phyloP scores from a whole-genome alignment of 805 yeast genomes.

The Candida ulmi region DNA sequence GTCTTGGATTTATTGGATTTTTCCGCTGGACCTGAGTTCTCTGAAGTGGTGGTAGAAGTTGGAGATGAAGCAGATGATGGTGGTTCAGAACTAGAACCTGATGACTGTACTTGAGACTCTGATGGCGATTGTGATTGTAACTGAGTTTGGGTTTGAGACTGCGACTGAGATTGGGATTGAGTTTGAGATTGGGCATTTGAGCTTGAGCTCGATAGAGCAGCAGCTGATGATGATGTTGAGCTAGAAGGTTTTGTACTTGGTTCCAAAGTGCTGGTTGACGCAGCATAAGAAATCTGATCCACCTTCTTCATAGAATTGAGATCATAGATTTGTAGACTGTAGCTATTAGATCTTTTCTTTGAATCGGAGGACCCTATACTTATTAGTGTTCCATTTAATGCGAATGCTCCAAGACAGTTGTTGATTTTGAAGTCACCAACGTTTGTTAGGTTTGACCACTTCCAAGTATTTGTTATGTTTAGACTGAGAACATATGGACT shows the following conservation, averaged over 20 bases:
- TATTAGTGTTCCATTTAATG: constrained; percentile 45
- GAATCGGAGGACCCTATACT: constrained; percentile 28
- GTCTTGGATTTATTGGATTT: not conserved
- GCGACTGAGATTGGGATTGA: not conserved
- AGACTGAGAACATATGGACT: constrained; percentile 16
- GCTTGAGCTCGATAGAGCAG: too few species aligned
- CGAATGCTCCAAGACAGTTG: constrained; percentile 41
- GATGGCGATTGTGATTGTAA: too few species aligned
- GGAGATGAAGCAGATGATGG: too few species aligned
- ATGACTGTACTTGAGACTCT: too few species aligned
- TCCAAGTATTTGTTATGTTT: constrained; percentile 19
- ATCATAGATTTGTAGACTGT: constrained; percentile 37
- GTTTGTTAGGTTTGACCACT: constrained; percentile 20
- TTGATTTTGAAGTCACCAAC: constrained; percentile 23
- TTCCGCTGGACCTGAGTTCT: too few species aligned
- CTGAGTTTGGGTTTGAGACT: not conserved
- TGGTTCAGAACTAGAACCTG: too few species aligned
- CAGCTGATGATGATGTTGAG: not conserved
- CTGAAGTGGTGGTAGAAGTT: not conserved
- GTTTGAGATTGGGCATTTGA: too few species aligned
- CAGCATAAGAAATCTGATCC: constrained; percentile 1
- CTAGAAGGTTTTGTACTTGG: too few species aligned
- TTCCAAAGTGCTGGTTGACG: not conserved
- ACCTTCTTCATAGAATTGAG: constrained; percentile 30
- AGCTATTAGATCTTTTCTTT: constrained; percentile 21